Percentiles rank a stretch among this genome's conserved stretches.
Conservation (phyloP, 768 basidiomycete genomes). For the Saitozyma podzolica region DNA sequence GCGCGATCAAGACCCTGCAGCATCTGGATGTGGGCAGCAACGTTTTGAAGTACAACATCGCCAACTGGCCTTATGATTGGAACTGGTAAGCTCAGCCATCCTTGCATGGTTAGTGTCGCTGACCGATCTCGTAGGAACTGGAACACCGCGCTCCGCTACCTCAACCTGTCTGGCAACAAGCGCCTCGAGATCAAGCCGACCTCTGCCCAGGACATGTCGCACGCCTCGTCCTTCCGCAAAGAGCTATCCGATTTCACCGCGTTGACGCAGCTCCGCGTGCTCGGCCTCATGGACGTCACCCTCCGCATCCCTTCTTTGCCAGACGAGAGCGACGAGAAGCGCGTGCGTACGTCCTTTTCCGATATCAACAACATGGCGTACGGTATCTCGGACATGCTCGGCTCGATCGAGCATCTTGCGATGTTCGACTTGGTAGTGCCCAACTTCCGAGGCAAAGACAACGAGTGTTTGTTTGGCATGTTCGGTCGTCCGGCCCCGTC, state of each 20-base stretch:
- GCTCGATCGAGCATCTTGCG: slow-evolving; percentile 69
- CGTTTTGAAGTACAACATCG: slow-evolving; percentile 90
- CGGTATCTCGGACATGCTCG: slow-evolving; percentile 91
- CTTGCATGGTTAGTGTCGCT: background rate
- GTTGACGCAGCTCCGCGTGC: slow-evolving; percentile 78
- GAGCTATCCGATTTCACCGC: slow-evolving; percentile 79
- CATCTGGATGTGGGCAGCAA: slow-evolving; percentile 93
- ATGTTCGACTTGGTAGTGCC: slow-evolving; percentile 92
- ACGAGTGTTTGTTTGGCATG: slow-evolving; percentile 92
- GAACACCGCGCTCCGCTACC: slow-evolving; percentile 86
- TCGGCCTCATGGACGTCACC: slow-evolving; percentile 96
- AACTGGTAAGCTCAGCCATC: slow-evolving; percentile 70
- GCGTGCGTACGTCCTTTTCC: slow-evolving; percentile 85
- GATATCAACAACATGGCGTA: slow-evolving; percentile 91
- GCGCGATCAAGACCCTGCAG: slow-evolving; percentile 72
- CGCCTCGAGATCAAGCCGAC: slow-evolving; percentile 91
- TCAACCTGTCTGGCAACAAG: slow-evolving; percentile 97
- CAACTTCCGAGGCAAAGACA: slow-evolving; percentile 71
- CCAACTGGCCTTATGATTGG: slow-evolving; percentile 99
- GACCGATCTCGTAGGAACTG: slow-evolving; percentile 74
- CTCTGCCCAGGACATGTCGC: slow-evolving; percentile 52
- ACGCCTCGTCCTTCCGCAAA: slow-evolving; percentile 48
- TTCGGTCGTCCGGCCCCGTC: slow-evolving; percentile 75
- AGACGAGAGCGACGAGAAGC: slow-evolving; percentile 72
- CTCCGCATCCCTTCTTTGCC: slow-evolving; percentile 61